Conservation (phyloP, 495 filamentous ascomycete genomes). For the Xylaria bambusicola region DNA sequence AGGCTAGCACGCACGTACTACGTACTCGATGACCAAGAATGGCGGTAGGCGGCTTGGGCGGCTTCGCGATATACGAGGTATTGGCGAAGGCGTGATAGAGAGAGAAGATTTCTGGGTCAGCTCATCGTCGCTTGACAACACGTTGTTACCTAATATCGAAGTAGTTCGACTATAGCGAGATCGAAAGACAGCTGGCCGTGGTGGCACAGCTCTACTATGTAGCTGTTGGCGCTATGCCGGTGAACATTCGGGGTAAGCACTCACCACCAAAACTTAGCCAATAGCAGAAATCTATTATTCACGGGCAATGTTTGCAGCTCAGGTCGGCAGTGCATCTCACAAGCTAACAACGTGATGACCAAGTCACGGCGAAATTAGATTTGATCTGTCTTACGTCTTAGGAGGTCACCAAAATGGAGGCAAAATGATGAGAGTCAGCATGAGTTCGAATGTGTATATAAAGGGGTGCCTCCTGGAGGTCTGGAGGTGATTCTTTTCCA, state of each 20-base stretch:
- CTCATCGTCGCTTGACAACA: slow-evolving; percentile 9
- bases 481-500: slow-evolving; percentile 3
- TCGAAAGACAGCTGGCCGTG: neutral
- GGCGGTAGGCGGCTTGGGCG: no score
- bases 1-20: neutral
- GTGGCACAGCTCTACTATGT: neutral
- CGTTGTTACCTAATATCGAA: neutral
- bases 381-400: neutral
- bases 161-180: no score
- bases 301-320: neutral
- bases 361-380: slow-evolving; percentile 11
- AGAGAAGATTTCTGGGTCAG: slow-evolving; percentile 8
- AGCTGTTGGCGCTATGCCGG: neutral
- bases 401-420: slow-evolving; percentile 1
- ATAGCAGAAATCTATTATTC: slow-evolving; percentile 6
- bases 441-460: slow-evolving; percentile 10
- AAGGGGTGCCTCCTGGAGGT: neutral
- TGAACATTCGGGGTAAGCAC: neutral
- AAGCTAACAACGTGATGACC: neutral
- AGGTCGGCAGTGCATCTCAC: slow-evolving; percentile 1
- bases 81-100: neutral
- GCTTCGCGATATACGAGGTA: neutral
- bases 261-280: neutral
- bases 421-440: neutral
- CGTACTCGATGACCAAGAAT: neutral